Conservation (phyloP, 495 filamentous ascomycete genomes). For the Aspergillus incahuasiensis region DNA sequence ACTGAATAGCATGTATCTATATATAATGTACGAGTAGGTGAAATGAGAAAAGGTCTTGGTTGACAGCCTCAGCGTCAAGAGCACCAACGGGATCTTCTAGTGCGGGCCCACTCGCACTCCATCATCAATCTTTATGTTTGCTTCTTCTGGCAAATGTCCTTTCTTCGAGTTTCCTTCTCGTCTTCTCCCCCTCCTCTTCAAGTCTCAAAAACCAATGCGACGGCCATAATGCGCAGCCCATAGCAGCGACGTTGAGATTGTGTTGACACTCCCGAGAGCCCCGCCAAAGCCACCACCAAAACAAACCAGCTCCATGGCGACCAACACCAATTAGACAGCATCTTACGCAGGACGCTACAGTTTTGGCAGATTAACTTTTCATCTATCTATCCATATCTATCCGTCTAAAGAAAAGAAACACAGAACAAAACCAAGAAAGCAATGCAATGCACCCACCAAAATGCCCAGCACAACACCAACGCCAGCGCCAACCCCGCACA, state of each 20-base stretch:
- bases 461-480: neutral
- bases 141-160: neutral
- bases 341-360: neutral
- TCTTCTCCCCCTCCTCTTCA: neutral
- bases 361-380: too few relatives aligned
- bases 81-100: neutral
- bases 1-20: neutral
- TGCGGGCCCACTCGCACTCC: neutral
- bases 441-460: neutral
- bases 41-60: neutral
- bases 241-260: neutral
- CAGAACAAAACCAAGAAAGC: neutral
- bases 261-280: neutral
- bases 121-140: neutral
- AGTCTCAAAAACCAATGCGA: neutral
- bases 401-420: neutral
- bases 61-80: slow-evolving; percentile 9
- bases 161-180: neutral
- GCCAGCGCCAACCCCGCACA: neutral
- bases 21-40: neutral
- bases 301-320: neutral
- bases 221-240: neutral
- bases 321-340: neutral
- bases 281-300: neutral
- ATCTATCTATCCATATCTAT: neutral